Evolutionary conservation across 169 alveolate genomes (phyloP), one percentile per base, ranked within the genome.

Genomic region (Cryptosporidium tyzzeri): DNA sequence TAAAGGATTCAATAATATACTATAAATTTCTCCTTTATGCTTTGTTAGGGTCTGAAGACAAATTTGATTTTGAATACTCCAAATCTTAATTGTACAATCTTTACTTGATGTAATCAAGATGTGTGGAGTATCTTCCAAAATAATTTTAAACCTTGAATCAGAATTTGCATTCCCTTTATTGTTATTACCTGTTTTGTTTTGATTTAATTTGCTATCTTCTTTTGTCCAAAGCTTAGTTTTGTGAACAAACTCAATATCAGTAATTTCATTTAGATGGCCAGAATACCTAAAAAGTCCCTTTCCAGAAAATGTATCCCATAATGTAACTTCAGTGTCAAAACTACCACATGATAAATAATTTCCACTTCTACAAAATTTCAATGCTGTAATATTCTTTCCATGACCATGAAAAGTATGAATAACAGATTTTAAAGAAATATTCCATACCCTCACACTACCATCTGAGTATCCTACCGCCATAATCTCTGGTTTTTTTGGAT

Each of bases 271-370:
- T 23, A 91, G 74, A 73, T 95, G 97, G 3, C 96, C 97, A 35
- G 94, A 94, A 26, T 93, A 91, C 29, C 96, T 87, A 86, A 84
- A 94, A 69, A 94, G 80, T 12, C 98, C 97, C 41, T 84, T 80
- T 58, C 95, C 96, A 12, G 93, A 93, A n/a, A 91, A 85, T 23
- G 92, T 75, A 73, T 95, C 97, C 98, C 98, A 96, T 37, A 96
- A 84, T 48, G 95, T 93, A 8, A 96, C 69, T 73, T 95, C 93
- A 35, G 95, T 93, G 68, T 96, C 98, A 61, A 92, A 92, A 26
- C 97, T 93, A 18, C 97, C 97, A 23, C 96, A 92, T 51, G 95
- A 91, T 33, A 95, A 70, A 67, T 92, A 84, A 71, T 86, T 85
- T 0, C 94, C 94, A 39, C 69, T 73, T n/a, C 86, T 69, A 44